A percentile compares a stretch with the other conserved stretches of the same genome.
Evolutionary conservation across 2,329 filamentous ascomycete genomes (phyloP).

Genomic region (Teratosphaeria gauchensis): DNA sequence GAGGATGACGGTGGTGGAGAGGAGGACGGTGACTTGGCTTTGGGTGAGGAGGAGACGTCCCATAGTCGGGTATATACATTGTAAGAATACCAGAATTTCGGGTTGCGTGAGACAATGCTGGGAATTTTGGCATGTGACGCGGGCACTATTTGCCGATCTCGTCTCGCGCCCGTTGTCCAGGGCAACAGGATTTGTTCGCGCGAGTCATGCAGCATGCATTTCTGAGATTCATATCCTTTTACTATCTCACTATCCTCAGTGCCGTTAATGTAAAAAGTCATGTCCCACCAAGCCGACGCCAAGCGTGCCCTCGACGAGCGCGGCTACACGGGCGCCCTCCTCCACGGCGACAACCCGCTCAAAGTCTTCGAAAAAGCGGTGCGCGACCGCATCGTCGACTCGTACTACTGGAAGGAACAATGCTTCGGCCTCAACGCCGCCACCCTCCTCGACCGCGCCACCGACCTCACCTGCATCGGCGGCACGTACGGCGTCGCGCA

Average conservation of each 20-base stretch:
- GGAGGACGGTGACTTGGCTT: constrained; percentile 58
- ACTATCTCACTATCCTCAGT: not conserved
- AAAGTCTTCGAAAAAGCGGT: constrained; percentile 93
- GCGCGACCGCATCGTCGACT: constrained; percentile 87
- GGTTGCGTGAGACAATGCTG: not conserved
- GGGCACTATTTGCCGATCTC: not conserved
- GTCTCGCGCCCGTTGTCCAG: not conserved
- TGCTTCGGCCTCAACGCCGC: constrained; percentile 87
- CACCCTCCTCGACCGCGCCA: constrained; percentile 76
- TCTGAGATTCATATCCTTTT: not conserved
- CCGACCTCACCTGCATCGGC: constrained; percentile 73
- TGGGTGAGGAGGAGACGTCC: constrained; percentile 32
- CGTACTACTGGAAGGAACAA: constrained; percentile 97
- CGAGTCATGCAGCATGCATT: not conserved
- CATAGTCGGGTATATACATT: not conserved
- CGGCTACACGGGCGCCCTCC: constrained; percentile 64
- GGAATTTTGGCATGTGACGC: not conserved
- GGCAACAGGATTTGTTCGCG: not conserved
- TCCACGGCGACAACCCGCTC: constrained; percentile 88
- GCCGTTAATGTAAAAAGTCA: constrained; percentile 15
- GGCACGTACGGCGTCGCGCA: constrained; percentile 79
- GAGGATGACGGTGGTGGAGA: constrained; percentile 56
- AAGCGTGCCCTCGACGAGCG: constrained; percentile 74
- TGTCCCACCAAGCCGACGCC: constrained; percentile 66
- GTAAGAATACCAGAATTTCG: not conserved